A percentile compares a stretch with the other conserved stretches of the same genome.
Evolutionary conservation across 1,284 basidiomycete genomes (phyloP).

Genomic region (Boletus holoroseus): DNA sequence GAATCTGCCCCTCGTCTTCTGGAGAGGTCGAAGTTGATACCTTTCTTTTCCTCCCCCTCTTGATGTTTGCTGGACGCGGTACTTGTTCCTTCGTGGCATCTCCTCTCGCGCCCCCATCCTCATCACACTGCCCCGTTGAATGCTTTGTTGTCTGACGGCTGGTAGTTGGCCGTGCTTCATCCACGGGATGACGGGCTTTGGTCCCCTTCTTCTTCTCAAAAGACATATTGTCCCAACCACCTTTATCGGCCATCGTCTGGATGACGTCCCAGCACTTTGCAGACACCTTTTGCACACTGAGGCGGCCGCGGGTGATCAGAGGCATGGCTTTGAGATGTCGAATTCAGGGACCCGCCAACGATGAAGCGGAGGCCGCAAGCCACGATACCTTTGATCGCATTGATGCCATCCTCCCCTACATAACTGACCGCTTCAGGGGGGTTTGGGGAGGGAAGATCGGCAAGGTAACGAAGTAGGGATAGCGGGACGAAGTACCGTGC

Average conservation of each 20-base stretch:
- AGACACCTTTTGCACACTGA: slow-evolving; percentile 83
- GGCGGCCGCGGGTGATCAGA: slow-evolving; percentile 75
- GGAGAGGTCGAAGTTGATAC: neutral
- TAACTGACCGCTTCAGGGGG: slow-evolving; percentile 57
- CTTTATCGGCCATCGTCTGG: slow-evolving; percentile 59
- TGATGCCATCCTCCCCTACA: slow-evolving; percentile 54
- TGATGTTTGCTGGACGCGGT: slow-evolving; percentile 38
- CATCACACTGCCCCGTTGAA: slow-evolving; percentile 48
- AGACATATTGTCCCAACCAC: slow-evolving; percentile 59
- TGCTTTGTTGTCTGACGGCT: slow-evolving; percentile 76
- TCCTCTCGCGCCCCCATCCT: slow-evolving; percentile 50
- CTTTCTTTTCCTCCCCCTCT: slow-evolving; percentile 26
- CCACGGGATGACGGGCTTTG: slow-evolving; percentile 51
- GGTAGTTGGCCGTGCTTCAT: slow-evolving; percentile 47
- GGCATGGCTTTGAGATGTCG: slow-evolving; percentile 55
- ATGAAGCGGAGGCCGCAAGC: slow-evolving; percentile 1
- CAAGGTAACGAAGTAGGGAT: slow-evolving; percentile 66
- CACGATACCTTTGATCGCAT: slow-evolving; percentile 54
- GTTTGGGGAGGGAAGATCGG: slow-evolving; percentile 31
- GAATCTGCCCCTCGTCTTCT: slow-evolving; percentile 5
- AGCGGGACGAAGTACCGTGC: slow-evolving; percentile 76
- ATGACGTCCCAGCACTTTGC: slow-evolving; percentile 69
- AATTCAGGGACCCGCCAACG: neutral
- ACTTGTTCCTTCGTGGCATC: slow-evolving; percentile 66
- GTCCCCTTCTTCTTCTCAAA: slow-evolving; percentile 57